Evolutionary conservation across 1,284 basidiomycete genomes (phyloP).

Genomic region (Athelia psychrophila): DNA sequence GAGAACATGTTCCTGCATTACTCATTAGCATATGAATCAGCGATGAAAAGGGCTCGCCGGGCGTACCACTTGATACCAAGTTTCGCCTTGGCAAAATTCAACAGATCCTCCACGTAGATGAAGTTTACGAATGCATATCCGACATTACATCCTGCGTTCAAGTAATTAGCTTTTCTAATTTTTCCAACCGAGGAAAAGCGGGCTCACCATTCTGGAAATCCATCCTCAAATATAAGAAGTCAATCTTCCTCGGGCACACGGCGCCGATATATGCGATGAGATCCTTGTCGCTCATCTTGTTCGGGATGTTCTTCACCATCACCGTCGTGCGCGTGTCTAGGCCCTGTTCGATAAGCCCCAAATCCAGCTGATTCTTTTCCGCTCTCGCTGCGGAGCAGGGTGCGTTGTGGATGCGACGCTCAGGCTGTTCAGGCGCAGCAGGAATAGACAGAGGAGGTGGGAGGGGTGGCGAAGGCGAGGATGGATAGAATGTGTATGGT

Average conservation of each 20-base stretch:
- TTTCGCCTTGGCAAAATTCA: constrained; percentile 68
- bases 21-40: background rate
- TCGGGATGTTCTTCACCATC: constrained; percentile 89
- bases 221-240: constrained; percentile 85
- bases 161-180: background rate
- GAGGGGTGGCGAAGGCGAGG: constrained; percentile 11
- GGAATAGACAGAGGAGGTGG: constrained; percentile 2
- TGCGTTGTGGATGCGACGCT: constrained; percentile 15
- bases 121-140: constrained; percentile 90
- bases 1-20: constrained; percentile 78
- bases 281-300: constrained; percentile 82
- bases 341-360: constrained; percentile 70
- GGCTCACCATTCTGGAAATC: constrained; percentile 74
- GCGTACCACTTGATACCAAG: constrained; percentile 79
- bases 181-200: too few relatives aligned
- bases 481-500: too few relatives aligned
- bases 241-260: constrained; percentile 67
- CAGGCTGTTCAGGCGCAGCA: constrained; percentile 9
- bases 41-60: constrained; percentile 12
- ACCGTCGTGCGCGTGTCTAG: constrained; percentile 80
- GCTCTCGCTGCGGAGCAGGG: constrained; percentile 14
- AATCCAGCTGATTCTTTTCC: constrained; percentile 68
- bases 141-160: constrained; percentile 71
- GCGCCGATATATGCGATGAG: constrained; percentile 65
- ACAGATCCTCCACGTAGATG: constrained; percentile 70